Evolutionary conservation across 179 eudicot genomes (phyloP), one percentile per base, ranked within the genome.

Genomic region (Carnegiea gigantea): DNA sequence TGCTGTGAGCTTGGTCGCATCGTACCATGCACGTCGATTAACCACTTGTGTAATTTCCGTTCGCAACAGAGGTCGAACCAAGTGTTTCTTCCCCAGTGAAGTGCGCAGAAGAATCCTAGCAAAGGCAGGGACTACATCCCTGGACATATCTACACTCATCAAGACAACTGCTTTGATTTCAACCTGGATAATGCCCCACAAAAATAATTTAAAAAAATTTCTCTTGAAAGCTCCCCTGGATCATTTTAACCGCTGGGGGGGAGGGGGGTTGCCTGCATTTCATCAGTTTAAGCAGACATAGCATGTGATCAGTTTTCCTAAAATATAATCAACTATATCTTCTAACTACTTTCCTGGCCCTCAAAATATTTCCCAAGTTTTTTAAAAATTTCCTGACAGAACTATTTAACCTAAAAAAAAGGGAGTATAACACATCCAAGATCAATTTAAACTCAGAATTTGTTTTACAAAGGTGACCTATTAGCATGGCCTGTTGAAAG

Each of bases 11-110:
- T 94, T 96, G 85, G 97, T 91, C 77, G 96, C 91, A 86, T 96
- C 97, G 83, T 94, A 91, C 99, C 99, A 96, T 36, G 99, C 95
- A 57, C 93, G 97, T 77, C 99, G 88, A 83, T 95, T 95, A 40
- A 95, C 93, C 82, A 90, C 99, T 87, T 94, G 98, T 24, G 92
- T 90, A 62, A 95, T 96, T 88, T 96, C 99, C 20, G 99, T 91
- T 73, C 98, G 90, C 79, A 96, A 86, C 54, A 96, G 88, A 54
- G 99, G 97, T 46, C 91, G 93, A 49, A 94, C 92, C 83, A 94
- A 75, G 83, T 94, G 92, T 80, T 94, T 96, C 84, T 96, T 96
- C 77, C 98, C 98, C 73, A 96, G 87, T 24, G 97, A 92, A 71
- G 98, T 96, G 43, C 92, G 92, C 79, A 96, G 81, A 54, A 96